These are phyloP conservation scores for Paracoccidioides lutzii DNA, from an alignment of 2,329 filamentous ascomycete species.

Conservation along the genomic window DNA sequence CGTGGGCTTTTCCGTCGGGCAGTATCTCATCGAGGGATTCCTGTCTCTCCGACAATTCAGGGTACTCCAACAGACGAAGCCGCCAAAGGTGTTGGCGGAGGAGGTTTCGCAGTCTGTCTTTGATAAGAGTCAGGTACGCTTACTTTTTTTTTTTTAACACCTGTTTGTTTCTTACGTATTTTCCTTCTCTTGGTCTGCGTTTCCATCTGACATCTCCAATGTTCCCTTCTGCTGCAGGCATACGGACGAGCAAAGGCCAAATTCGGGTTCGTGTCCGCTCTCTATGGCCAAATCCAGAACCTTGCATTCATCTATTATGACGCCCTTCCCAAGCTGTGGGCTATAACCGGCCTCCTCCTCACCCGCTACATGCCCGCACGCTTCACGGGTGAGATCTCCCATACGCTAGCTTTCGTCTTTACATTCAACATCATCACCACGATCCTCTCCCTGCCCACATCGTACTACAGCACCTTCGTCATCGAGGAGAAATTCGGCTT, in stretches of 20 bases:
- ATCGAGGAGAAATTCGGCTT: constrained; percentile 96
- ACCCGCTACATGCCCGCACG: constrained; percentile 59
- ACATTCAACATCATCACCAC: constrained; percentile 73
- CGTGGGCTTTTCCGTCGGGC: constrained; percentile 81
- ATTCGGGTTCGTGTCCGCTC: constrained; percentile 66
- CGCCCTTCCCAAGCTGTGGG: constrained; percentile 82
- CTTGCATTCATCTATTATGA: constrained; percentile 82
- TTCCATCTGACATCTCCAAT: background rate
- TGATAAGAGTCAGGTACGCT: constrained; percentile 69
- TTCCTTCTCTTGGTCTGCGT: no score
- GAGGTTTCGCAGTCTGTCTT: constrained; percentile 84
- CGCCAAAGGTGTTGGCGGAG: constrained; percentile 74
- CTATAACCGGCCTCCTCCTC: constrained; percentile 61
- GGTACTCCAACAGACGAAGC: constrained; percentile 63
- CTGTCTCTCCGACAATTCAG: constrained; percentile 83
- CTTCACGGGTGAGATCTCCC: constrained; percentile 78
- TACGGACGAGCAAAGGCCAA: constrained; percentile 94
- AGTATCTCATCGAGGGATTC: constrained; percentile 82
- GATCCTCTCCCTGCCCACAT: constrained; percentile 62
- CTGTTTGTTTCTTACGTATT: no score
- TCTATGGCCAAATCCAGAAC: constrained; percentile 81
- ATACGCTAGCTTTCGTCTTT: constrained; percentile 86
- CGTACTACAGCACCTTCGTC: constrained; percentile 88
- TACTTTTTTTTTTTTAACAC: background rate
- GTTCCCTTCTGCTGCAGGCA: constrained; percentile 38